phyloP scores from a whole-genome alignment of 2,329 filamentous ascomycete genomes.

The Sporothrix globosa region DNA sequence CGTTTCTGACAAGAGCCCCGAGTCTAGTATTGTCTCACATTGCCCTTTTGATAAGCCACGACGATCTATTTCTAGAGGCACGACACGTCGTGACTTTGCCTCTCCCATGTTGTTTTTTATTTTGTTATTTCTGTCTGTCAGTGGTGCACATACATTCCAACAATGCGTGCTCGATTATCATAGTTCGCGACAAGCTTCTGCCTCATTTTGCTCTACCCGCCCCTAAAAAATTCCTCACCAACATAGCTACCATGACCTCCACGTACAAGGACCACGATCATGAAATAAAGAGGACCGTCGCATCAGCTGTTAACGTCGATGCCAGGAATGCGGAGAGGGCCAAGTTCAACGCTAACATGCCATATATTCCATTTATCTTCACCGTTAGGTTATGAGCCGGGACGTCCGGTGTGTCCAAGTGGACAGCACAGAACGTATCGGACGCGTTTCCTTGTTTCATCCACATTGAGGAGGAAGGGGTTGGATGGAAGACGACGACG shows the following conservation, averaged over 20 bases:
- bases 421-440: not conserved
- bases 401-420: not conserved
- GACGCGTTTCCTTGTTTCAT: too few relatives aligned
- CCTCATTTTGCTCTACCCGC: not conserved
- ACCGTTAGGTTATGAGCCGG: not conserved
- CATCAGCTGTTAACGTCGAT: not conserved
- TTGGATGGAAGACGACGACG: not conserved
- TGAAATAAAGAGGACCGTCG: conserved; percentile 11
- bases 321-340: conserved; percentile 8
- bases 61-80: not conserved
- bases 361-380: not conserved
- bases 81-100: not conserved
- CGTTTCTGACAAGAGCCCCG: not conserved
- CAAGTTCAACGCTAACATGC: not conserved
- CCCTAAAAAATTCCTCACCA: not conserved
- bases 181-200: not conserved
- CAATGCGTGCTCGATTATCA: not conserved
- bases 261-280: not conserved
- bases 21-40: not conserved
- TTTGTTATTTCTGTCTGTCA: not conserved
- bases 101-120: too few relatives aligned
- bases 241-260: not conserved
- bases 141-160: conserved; percentile 6
- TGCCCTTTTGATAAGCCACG: not conserved
- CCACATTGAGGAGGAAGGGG: too few relatives aligned